A percentile compares a stretch with the other conserved stretches of the same genome.
phyloP scores from a whole-genome alignment of 148 eudicot genomes.

The Rhododendron molle region DNA sequence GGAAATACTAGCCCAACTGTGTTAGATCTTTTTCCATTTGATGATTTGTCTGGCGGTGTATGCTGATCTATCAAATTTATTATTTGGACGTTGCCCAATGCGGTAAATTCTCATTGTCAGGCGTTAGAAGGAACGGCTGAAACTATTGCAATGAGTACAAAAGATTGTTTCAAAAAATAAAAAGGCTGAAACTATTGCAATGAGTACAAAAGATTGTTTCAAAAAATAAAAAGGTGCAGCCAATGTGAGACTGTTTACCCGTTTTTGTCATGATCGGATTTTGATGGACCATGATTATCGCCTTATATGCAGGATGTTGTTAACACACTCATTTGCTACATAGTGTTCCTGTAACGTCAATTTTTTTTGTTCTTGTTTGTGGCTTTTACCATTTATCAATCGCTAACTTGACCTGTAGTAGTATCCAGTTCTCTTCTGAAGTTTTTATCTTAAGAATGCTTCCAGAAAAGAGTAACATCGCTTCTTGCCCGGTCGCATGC shows the following conservation, averaged over 20 bases:
- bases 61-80: neutral
- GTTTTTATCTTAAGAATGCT: neutral
- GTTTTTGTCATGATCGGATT: neutral
- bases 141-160: too few relatives aligned
- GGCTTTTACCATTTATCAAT: neutral
- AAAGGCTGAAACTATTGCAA: too few relatives aligned
- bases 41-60: neutral
- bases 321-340: neutral
- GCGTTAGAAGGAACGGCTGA: neutral
- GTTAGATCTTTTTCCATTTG: neutral
- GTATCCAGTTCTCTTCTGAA: neutral
- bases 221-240: neutral
- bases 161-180: too few relatives aligned
- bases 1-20: neutral
- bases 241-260: neutral
- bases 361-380: neutral
- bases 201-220: too few relatives aligned
- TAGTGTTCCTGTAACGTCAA: neutral
- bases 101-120: neutral
- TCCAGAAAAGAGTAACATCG: neutral
- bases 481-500: neutral
- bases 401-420: neutral
- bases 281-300: neutral
- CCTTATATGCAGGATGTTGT: neutral
- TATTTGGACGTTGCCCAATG: neutral